Conservation (phyloP, 1,139 yeast species). For the Spathaspora sp. region DNA sequence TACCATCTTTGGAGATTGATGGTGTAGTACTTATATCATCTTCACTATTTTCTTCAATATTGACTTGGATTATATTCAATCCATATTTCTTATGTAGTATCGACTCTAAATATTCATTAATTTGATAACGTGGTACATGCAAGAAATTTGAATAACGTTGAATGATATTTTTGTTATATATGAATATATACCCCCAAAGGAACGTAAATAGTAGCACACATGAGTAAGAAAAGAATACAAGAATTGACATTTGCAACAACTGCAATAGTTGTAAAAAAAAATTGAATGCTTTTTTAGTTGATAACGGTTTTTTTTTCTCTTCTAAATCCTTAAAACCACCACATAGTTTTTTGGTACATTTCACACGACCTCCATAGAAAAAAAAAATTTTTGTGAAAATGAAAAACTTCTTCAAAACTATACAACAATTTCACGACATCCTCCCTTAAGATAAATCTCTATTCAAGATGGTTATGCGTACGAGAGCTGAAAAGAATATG, state of each 20-base stretch:
- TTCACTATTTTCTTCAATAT: conserved; percentile 17
- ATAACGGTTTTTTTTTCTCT: not conserved
- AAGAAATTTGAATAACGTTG: conserved; percentile 22
- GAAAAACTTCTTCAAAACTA: not conserved
- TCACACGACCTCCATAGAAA: not conserved
- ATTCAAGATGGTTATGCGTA: conserved; percentile 41
- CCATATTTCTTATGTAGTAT: conserved; percentile 17
- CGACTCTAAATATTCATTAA: conserved; percentile 21
- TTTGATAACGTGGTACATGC: conserved; percentile 19
- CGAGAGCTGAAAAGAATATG: conserved; percentile 51
- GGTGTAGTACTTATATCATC: conserved; percentile 12
- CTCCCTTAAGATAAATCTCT: not conserved
- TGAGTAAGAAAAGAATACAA: conserved; percentile 8
- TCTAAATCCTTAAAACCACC: too few relatives aligned
- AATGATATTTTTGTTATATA: conserved; percentile 27
- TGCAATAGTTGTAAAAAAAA: not conserved
- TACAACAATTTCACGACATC: too few relatives aligned
- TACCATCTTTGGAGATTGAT: not conserved
- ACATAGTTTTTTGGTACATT: not conserved
- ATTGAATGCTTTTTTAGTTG: not conserved
- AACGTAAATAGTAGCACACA: conserved; percentile 8
- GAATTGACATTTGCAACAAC: conserved; percentile 7
- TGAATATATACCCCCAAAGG: conserved; percentile 22
- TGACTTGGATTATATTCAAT: conserved; percentile 18
- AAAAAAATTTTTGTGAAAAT: not conserved